Evolutionary conservation across 108 stramenopile genomes (phyloP).

Genomic region (Schizochytrium sp.): DNA sequence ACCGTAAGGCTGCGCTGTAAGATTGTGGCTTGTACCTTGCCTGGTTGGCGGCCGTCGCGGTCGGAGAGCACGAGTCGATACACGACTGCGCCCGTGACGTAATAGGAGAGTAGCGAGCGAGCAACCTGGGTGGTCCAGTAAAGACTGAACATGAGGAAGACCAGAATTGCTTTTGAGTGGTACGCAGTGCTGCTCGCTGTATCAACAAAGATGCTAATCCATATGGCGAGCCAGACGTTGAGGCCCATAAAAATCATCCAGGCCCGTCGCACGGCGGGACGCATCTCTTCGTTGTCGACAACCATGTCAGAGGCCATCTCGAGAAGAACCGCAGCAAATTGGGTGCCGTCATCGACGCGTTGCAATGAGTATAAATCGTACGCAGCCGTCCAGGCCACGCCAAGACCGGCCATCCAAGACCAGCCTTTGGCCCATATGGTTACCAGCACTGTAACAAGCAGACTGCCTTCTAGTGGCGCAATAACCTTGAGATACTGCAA

Average conservation of each 20-base stretch:
- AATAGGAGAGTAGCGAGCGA: neutral
- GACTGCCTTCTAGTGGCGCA: neutral
- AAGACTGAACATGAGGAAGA: neutral
- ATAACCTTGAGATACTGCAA: neutral
- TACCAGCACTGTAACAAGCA: neutral
- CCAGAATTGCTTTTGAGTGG: neutral
- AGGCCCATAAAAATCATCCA: neutral
- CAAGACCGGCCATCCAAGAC: neutral
- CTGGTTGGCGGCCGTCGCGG: neutral
- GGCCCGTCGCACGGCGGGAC: neutral
- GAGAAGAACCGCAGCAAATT: neutral
- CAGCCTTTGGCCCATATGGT: neutral
- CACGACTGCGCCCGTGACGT: neutral
- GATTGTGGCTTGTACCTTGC: neutral
- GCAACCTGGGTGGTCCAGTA: neutral
- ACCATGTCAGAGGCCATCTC: slow-evolving; percentile 4
- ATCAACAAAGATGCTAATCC: slow-evolving; percentile 11
- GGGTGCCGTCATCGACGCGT: neutral
- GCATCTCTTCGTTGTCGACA: neutral
- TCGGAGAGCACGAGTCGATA: neutral
- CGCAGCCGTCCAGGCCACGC: neutral
- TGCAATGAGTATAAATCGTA: neutral
- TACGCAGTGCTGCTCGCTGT: neutral
- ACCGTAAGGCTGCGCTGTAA: neutral
- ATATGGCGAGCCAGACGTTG: neutral